Base-by-base conservation (phyloP, 2,329 filamentous ascomycete species). In the Venturia aucupariae region DNA sequence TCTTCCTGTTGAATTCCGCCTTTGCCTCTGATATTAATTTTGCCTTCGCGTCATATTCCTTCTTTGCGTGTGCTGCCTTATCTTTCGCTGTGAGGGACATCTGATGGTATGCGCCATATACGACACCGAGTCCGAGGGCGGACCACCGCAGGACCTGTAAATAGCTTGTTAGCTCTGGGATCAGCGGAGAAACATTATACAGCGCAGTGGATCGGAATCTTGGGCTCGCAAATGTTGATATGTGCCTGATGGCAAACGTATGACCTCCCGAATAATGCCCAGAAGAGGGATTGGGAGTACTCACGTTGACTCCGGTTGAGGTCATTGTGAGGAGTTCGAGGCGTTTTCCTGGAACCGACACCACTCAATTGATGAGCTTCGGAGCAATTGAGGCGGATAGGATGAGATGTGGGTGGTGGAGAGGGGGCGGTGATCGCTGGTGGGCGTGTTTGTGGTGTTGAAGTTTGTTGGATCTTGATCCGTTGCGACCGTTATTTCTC, bases 41-140 rank as follows among this genome's bases (percentile, higher is more conserved):
- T 80, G 92, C 85, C 84, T 97, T 95, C 80, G 90, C 89, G 75
- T 92, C 84, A 77, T 93, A 97, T 77, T 96, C 90, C 75, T 86
- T 86, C 78, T 95, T 81, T 72, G 85, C 84, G 72, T 87, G 85
- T 70, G 86, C 82, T 67, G 84, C 79, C 79, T 87, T 89, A 74
- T 92, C 86, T 72, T 84, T 78, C 65, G 89, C 78, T 70, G 81
- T 87, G 78, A 99, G 88, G 68, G 86, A 84, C 74, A 88, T 83
- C 82, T 99, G 94, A 82, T 96, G 93, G 79, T 88, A 90, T 82
- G 96, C 86, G 77, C 94, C 94, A 82, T 99, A 99, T 81, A 96
- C 88, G 76, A 97, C 81, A 76, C 94, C 94, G 74, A 91, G 83
- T 74, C 87, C 90, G 70, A 99, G 90, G 76, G 92, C 92, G 75